phyloP scores from a whole-genome alignment of 2,329 filamentous ascomycete species.

The Alternaria postmessia region DNA sequence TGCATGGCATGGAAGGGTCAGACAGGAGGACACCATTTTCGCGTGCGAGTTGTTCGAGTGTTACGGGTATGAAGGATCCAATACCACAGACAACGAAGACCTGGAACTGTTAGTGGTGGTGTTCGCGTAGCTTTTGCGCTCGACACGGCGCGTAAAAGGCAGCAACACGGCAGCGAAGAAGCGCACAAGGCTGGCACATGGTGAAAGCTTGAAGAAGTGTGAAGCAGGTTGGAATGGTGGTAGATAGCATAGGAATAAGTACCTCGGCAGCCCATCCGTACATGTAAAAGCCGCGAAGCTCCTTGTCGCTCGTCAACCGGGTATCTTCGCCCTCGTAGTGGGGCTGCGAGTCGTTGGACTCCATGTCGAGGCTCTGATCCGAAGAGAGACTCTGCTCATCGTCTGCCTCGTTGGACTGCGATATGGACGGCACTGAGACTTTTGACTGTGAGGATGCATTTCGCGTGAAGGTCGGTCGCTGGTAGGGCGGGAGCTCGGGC shows the following conservation, averaged over 20 bases:
- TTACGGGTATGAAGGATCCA: slow-evolving; percentile 90
- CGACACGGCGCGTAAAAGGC: not conserved
- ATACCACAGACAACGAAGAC: slow-evolving; percentile 93
- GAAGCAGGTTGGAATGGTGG: not conserved
- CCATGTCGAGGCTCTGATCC: slow-evolving; percentile 44
- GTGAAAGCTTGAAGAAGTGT: not conserved
- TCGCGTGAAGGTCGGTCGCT: slow-evolving; percentile 38
- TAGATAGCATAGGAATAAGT: slow-evolving; percentile 5
- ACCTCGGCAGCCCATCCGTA: slow-evolving; percentile 93
- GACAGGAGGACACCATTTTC: slow-evolving; percentile 88
- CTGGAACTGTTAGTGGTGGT: slow-evolving; percentile 27
- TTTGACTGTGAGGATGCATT: slow-evolving; percentile 48
- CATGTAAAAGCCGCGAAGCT: slow-evolving; percentile 93
- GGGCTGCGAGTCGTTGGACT: slow-evolving; percentile 47
- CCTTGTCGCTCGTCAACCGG: slow-evolving; percentile 83
- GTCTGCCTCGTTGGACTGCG: slow-evolving; percentile 54
- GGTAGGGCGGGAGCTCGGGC: slow-evolving; percentile 27
- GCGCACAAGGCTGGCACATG: not conserved
- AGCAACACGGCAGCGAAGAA: not conserved
- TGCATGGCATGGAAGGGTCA: slow-evolving; percentile 79
- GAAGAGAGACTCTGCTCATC: slow-evolving; percentile 53
- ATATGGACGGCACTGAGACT: slow-evolving; percentile 43
- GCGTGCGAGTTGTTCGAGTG: slow-evolving; percentile 89
- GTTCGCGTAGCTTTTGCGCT: not conserved
- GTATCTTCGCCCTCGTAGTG: slow-evolving; percentile 85